Evolutionary conservation across 2,329 filamentous ascomycete species (phyloP).

Genomic region (Cryphonectria naterciae): DNA sequence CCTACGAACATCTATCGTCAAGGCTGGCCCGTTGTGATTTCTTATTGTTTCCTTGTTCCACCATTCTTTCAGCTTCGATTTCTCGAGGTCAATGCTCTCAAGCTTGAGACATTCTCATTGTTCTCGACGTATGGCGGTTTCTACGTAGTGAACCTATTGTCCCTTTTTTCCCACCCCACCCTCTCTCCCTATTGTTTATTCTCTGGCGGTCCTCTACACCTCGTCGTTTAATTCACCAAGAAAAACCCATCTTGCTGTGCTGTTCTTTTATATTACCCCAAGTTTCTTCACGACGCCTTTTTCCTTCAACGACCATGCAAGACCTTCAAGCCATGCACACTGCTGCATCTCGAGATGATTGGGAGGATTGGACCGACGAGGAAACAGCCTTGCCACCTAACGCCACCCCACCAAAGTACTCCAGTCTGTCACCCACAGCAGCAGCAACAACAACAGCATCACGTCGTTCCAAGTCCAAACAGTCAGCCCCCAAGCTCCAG

Average conservation of each 20-base stretch:
- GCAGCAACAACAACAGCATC: neutral
- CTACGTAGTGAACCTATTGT: slow-evolving; percentile 16
- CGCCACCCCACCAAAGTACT: slow-evolving; percentile 13
- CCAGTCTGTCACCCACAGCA: neutral
- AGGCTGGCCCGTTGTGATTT: slow-evolving; percentile 5
- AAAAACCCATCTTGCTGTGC: neutral
- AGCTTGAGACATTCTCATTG: slow-evolving; percentile 19
- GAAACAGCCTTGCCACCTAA: slow-evolving; percentile 39
- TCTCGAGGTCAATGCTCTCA: slow-evolving; percentile 11
- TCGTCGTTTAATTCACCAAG: neutral
- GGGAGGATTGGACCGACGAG: slow-evolving; percentile 60
- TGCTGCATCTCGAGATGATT: slow-evolving; percentile 44
- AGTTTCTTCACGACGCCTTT: neutral
- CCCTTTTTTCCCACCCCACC: neutral
- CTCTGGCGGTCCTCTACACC: slow-evolving; percentile 6
- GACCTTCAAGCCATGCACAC: slow-evolving; percentile 16
- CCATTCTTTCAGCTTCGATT: neutral
- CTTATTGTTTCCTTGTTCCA: slow-evolving; percentile 18
- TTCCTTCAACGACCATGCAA: slow-evolving; percentile 20
- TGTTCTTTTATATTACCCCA: neutral
- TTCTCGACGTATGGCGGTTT: slow-evolving; percentile 20
- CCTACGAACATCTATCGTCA: neutral
- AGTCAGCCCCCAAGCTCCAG: slow-evolving; percentile 46
- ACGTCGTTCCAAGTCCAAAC: slow-evolving; percentile 38
- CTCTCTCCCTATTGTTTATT: slow-evolving; percentile 6